Conservation (phyloP, 352 stramenopile species). For the Phytophthora rubi region DNA sequence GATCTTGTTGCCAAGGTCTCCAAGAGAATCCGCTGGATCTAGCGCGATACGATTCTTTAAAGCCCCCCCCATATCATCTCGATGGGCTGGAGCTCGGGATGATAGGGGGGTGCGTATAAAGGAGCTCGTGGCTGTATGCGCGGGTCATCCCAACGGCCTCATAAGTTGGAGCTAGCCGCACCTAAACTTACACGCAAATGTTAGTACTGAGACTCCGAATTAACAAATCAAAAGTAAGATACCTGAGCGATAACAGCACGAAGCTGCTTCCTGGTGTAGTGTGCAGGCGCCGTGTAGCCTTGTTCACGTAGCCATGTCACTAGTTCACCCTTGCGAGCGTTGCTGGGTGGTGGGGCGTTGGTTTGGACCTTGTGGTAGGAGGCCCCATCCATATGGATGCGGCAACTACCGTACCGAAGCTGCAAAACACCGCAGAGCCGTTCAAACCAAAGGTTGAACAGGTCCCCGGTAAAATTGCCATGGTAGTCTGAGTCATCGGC, state of each 20-base stretch:
- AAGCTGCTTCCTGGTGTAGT: not conserved
- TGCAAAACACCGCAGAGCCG: too few relatives aligned
- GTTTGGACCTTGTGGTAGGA: too few relatives aligned
- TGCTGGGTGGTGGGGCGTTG: not conserved
- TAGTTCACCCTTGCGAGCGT: slow-evolving; percentile 7
- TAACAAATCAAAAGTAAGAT: not conserved
- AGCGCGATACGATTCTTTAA: not conserved
- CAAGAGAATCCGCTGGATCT: not conserved
- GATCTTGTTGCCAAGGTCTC: not conserved
- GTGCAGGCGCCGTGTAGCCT: not conserved
- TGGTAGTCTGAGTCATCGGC: too few relatives aligned
- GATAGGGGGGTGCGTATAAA: not conserved
- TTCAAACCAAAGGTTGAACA: too few relatives aligned
- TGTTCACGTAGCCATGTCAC: not conserved
- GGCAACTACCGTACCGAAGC: too few relatives aligned
- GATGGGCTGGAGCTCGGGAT: not conserved
- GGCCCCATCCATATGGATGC: too few relatives aligned
- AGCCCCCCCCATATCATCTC: not conserved
- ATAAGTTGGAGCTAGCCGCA: not conserved
- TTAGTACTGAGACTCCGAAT: not conserved
- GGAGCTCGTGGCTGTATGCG: not conserved
- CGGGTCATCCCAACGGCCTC: not conserved
- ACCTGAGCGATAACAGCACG: not conserved
- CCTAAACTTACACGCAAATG: not conserved
- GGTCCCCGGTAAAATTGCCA: too few relatives aligned